These are phyloP conservation scores for Psilocybe azurescens DNA, from an alignment of 768 basidiomycete species.

Conservation along the genomic window DNA sequence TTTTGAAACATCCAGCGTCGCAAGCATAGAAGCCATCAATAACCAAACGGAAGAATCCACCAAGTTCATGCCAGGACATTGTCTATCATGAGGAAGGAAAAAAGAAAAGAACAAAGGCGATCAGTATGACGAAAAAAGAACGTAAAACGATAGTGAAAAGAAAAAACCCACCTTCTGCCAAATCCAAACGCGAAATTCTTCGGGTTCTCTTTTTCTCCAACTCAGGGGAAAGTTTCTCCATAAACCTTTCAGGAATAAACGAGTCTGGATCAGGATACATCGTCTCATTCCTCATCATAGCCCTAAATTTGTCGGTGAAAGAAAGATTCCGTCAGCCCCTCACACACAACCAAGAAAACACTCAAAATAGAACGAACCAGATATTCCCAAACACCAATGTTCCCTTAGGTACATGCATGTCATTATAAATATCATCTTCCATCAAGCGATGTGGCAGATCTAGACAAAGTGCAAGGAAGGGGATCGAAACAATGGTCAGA, in stretches of 20 bases:
- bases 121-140: neutral
- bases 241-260: conserved; percentile 29
- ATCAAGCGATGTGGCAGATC: conserved; percentile 35
- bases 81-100: conserved; percentile 9
- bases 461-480: conserved; percentile 8
- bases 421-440: conserved; percentile 36
- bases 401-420: conserved; percentile 31
- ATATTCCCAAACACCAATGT: conserved; percentile 23
- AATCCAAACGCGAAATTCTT: conserved; percentile 20
- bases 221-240: conserved; percentile 19
- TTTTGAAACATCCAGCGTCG: conserved; percentile 24
- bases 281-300: conserved; percentile 27
- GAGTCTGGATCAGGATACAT: conserved; percentile 23
- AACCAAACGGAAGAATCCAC: conserved; percentile 29
- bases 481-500: conserved; percentile 12
- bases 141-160: neutral
- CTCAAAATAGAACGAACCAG: neutral
- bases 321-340: too few species aligned
- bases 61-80: conserved; percentile 29
- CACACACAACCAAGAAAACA: too few species aligned
- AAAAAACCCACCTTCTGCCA: conserved; percentile 15
- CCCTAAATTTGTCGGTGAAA: neutral
- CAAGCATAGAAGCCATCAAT: conserved; percentile 23
- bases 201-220: conserved; percentile 16
- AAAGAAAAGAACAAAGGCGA: neutral